Evolutionary conservation across 1,284 basidiomycete genomes (phyloP).

Genomic region (Coniophora puteana): DNA sequence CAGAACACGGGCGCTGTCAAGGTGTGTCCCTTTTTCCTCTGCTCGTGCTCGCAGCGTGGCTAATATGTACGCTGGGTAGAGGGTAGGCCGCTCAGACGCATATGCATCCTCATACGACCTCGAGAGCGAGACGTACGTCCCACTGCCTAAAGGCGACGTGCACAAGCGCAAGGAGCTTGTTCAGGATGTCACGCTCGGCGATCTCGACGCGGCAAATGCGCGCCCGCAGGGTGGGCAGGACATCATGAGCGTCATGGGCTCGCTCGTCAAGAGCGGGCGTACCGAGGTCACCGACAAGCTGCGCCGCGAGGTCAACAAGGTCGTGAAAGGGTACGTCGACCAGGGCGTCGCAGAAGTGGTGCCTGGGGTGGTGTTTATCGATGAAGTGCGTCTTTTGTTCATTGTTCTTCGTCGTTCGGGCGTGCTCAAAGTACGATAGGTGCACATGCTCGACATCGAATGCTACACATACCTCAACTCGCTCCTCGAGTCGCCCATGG

Average conservation of each 20-base stretch:
- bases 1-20: constrained; percentile 95
- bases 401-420: background rate
- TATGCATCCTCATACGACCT: constrained; percentile 99
- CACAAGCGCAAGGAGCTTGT: constrained; percentile 98
- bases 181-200: constrained; percentile 95
- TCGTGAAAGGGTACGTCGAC: constrained; percentile 97
- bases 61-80: constrained; percentile 37
- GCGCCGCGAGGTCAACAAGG: constrained; percentile 93
- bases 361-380: constrained; percentile 97
- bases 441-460: constrained; percentile 99
- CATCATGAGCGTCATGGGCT: constrained; percentile 99
- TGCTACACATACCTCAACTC: constrained; percentile 99
- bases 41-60: background rate
- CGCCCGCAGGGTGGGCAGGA: constrained; percentile 94
- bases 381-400: constrained; percentile 66
- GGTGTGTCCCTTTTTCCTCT: constrained; percentile 37
- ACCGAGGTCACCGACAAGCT: constrained; percentile 98
- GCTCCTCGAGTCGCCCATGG: constrained; percentile 93
- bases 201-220: constrained; percentile 96
- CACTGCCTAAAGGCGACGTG: constrained; percentile 96
- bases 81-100: constrained; percentile 95
- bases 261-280: constrained; percentile 89
- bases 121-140: constrained; percentile 98
- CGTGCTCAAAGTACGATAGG: constrained; percentile 42
- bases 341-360: constrained; percentile 98